These are phyloP conservation scores for Arachnopeziza araneosa DNA, from an alignment of 2,329 filamentous ascomycete genomes.

Conservation along the genomic window DNA sequence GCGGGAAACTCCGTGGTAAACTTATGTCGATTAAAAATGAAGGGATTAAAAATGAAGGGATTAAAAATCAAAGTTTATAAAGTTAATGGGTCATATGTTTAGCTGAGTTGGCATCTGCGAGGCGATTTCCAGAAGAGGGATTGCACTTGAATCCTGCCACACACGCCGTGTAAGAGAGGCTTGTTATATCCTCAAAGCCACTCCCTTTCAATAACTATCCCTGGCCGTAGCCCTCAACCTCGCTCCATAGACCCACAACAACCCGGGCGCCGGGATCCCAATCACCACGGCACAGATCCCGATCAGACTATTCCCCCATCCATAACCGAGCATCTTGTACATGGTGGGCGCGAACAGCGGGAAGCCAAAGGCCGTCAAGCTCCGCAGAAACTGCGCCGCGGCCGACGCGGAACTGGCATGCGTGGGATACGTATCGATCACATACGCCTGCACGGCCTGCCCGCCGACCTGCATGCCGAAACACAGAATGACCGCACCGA, in stretches of 20 bases:
- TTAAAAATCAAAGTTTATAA: too few species aligned
- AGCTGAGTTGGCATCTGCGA: too few species aligned
- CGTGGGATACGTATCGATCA: conserved; percentile 41
- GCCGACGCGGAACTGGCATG: conserved; percentile 37
- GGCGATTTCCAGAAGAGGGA: too few species aligned
- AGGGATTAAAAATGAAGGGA: too few species aligned
- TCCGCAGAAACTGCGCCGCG: conserved; percentile 4
- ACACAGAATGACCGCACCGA: conserved; percentile 44
- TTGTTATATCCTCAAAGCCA: too few species aligned
- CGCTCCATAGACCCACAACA: conserved; percentile 35
- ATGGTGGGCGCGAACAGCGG: conserved; percentile 27
- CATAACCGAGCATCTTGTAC: conserved; percentile 30
- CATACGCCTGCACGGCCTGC: conserved; percentile 35
- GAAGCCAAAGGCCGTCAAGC: conserved; percentile 29
- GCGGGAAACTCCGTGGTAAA: too few species aligned
- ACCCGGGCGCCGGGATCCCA: conserved; percentile 41
- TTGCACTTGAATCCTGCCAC: too few species aligned
- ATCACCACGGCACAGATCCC: conserved; percentile 41
- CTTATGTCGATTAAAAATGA: too few species aligned
- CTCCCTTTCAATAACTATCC: conserved; percentile 5
- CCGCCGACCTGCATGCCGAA: conserved; percentile 34
- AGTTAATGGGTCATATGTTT: too few species aligned
- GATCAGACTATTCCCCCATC: conserved; percentile 31
- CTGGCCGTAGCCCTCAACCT: conserved; percentile 17
- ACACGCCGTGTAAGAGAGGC: too few species aligned